Base-by-base conservation (phyloP, 2,329 filamentous ascomycete genomes). In the Trichoderma atroviride region DNA sequence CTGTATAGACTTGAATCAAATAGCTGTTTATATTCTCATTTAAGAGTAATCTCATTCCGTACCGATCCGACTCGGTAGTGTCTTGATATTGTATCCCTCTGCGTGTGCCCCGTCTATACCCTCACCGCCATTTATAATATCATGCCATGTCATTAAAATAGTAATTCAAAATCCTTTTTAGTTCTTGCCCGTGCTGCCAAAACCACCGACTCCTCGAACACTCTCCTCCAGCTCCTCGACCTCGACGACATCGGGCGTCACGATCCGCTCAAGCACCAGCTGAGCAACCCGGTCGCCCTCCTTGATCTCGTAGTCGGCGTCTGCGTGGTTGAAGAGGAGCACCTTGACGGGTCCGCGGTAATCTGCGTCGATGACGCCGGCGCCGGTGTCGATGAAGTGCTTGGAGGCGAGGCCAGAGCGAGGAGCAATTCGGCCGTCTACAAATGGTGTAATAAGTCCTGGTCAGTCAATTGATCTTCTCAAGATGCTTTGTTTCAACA, bases 331-430 rank as follows among this genome's bases (percentile, higher is more conserved):
- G 81, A 98, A 98, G 64, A 99, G 88, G 74, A 99, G 86, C 31
- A 99, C 92, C 85, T 96, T 97, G 76, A 99, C 91, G 74, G 92
- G 92, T 24, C 96, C 96, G 43, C 96, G 88, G 84, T 99, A 99
- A 81, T 99, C 96, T 40, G 95, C 94, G 80, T 99, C 96, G 75
- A 99, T 98, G 73, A 99, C 96, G 67, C 96, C 96, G 0, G 96
- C 96, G 72, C 96, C 94, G 0, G 92, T 96, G 80, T 97, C 94
- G 79, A 99, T 98, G 82, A 94, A 96, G 83, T 98, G 89, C 84
- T 99, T 99, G 71, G 90, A 86, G 2, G 95, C 95, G 43, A 97
- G 90, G 59, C 94, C 94, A n/a, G 92, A 96, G 73, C 94, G 92
- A 11, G 94, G 94, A 3, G 94, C 94, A 68, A 97, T 89, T 69